Evolutionary conservation across 805 yeast genomes (phyloP).

Genomic region (Vanderwaltozyma tropicalis): DNA sequence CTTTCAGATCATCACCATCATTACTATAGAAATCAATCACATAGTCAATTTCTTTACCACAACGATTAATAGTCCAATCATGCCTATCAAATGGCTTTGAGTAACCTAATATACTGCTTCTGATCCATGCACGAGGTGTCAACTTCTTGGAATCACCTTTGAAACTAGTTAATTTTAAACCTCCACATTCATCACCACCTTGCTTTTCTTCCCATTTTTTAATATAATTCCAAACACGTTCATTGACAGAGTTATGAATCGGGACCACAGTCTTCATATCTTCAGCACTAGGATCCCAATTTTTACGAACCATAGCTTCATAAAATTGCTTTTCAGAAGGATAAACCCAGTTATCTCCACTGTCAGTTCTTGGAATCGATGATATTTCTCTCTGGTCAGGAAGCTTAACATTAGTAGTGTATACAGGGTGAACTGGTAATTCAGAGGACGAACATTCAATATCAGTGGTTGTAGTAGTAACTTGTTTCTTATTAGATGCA

Average conservation of each 20-base stretch:
- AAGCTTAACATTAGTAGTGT: constrained; percentile 33
- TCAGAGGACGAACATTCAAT: constrained; percentile 38
- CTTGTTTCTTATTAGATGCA: constrained; percentile 7
- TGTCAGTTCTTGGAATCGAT: constrained; percentile 72
- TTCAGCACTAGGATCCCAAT: constrained; percentile 68
- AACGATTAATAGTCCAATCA: constrained; percentile 83
- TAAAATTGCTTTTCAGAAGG: constrained; percentile 93
- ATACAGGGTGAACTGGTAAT: constrained; percentile 25
- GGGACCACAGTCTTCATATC: constrained; percentile 93
- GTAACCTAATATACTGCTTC: constrained; percentile 49
- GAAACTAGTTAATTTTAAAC: constrained; percentile 73
- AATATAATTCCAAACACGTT: constrained; percentile 82
- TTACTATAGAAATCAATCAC: constrained; percentile 80
- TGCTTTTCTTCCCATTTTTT: constrained; percentile 65
- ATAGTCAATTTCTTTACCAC: constrained; percentile 76
- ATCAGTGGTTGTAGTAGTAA: constrained; percentile 12
- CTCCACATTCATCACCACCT: constrained; percentile 64
- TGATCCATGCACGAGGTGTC: constrained; percentile 80
- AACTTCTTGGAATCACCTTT: constrained; percentile 78
- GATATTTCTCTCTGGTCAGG: constrained; percentile 71
- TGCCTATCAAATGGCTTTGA: constrained; percentile 89
- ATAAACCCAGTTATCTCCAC: constrained; percentile 73
- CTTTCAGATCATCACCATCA: constrained; percentile 30
- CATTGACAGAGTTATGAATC: constrained; percentile 88
- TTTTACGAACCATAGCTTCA: constrained; percentile 87